Conservation (phyloP, 2,329 filamentous ascomycete genomes). For the Coniochaeta sp. region DNA sequence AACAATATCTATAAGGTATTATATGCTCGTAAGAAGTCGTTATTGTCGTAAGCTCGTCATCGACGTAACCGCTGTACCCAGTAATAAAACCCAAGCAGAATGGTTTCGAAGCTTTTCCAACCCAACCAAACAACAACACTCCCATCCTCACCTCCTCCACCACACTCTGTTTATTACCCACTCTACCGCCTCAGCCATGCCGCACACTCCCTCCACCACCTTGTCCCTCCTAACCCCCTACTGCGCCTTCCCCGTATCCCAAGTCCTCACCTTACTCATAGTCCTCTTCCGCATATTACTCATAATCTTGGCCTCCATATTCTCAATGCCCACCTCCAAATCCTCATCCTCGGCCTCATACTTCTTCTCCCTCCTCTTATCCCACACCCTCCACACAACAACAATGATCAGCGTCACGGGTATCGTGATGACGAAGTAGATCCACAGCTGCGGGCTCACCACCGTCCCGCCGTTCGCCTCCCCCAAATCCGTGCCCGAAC, state of each 20-base stretch:
- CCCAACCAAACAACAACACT: background rate
- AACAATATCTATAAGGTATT: background rate
- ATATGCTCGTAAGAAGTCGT: constrained; percentile 2
- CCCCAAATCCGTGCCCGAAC: too few species aligned
- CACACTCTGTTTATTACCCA: background rate
- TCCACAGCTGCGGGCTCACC: constrained; percentile 49
- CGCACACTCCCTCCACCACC: background rate
- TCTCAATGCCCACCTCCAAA: constrained; percentile 46
- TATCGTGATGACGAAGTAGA: constrained; percentile 56
- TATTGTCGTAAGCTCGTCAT: background rate
- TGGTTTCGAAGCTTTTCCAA: background rate
- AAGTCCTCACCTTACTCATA: constrained; percentile 49
- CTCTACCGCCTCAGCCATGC: too few species aligned
- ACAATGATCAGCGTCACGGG: constrained; percentile 51
- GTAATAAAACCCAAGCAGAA: background rate
- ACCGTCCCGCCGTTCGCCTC: constrained; percentile 24
- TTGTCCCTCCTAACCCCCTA: background rate
- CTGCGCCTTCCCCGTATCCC: constrained; percentile 26
- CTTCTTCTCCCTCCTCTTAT: constrained; percentile 39
- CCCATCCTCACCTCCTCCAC: background rate
- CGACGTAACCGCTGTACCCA: background rate
- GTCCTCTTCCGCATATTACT: constrained; percentile 48
- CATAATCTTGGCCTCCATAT: constrained; percentile 52
- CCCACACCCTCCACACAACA: constrained; percentile 46
- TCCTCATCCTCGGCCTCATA: constrained; percentile 43